Conservation (phyloP, 2,329 filamentous ascomycete species). For the Myriangium duriaei region DNA sequence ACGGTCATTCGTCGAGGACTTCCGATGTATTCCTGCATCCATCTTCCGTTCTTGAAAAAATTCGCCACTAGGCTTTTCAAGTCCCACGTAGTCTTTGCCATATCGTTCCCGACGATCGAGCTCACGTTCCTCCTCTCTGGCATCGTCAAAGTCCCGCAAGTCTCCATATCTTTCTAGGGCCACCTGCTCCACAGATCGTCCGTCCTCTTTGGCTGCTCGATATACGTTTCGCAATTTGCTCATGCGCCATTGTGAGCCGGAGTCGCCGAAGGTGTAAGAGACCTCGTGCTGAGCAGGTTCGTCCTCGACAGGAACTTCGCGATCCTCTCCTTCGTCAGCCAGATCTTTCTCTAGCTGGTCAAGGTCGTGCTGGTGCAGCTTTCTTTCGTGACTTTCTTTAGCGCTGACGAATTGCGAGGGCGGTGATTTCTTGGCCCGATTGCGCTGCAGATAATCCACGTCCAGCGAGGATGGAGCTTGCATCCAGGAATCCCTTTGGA, state of each 20-base stretch:
- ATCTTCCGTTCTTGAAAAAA: constrained; percentile 66
- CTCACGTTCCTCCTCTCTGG: constrained; percentile 84
- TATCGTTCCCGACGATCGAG: constrained; percentile 72
- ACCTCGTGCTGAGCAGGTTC: constrained; percentile 50
- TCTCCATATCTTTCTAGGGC: constrained; percentile 72
- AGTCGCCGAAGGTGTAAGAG: constrained; percentile 77
- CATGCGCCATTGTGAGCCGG: constrained; percentile 91
- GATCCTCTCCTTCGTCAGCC: constrained; percentile 42
- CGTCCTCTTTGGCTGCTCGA: constrained; percentile 60
- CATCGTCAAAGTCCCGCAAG: constrained; percentile 78
- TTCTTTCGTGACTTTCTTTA: constrained; percentile 51
- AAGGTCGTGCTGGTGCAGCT: constrained; percentile 68
- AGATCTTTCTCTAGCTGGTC: constrained; percentile 58
- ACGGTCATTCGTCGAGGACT: constrained; percentile 17
- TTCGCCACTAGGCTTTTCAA: constrained; percentile 79
- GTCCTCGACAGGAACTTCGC: constrained; percentile 30
- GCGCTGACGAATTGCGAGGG: constrained; percentile 34
- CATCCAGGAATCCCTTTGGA: constrained; percentile 88
- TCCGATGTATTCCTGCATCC: constrained; percentile 39
- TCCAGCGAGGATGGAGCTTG: constrained; percentile 69
- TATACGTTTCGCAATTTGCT: constrained; percentile 84
- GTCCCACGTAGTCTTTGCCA: constrained; percentile 70
- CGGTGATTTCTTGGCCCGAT: constrained; percentile 37
- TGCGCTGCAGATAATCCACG: constrained; percentile 66
- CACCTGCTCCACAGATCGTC: constrained; percentile 64